Base-by-base conservation (phyloP, 139 green algal genomes). In the Coelastrella sp. region DNA sequence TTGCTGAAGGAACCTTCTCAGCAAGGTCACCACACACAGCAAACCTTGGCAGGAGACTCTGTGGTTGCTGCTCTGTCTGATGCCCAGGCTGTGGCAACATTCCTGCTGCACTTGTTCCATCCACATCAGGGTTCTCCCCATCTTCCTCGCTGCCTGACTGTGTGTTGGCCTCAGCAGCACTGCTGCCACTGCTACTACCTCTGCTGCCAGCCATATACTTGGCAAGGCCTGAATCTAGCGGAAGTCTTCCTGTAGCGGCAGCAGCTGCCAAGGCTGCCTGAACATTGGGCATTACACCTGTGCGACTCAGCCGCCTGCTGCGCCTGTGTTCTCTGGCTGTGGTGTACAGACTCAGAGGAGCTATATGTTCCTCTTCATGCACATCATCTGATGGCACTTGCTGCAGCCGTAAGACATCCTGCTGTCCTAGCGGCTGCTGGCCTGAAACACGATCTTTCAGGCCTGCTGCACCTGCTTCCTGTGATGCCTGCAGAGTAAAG, bases 281-380 rank as follows among this genome's bases (percentile, higher is more conserved):
- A 32, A 68, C 3, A 38, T 50, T 81, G 23, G 75, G 53, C 75
- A 82, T 51, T 38, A 57, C 11, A 2, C 25, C 37, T n/a, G 25
- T n/a, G 23, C 66, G 51, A 23, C 53, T 69, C 35, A 82, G 7
- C 35, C 75, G 17, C 2, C 75, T 45, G 53, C 75, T 82, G 53
- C 75, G 75, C 8, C 51, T 23, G 23, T 71, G 75, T 53, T 82
- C 53, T 8, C 75, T 25, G 1, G 40, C n/a, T 11, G 34, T 37
- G 15, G 45, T 53, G 37, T 82, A 82, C 35, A 82, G 75, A 53
- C 75, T 82, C 3, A 82, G 35, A 50, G 75, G 75, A 19, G 75
- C 75, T 35, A 82, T 17, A 32, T 82, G 75, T 53, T 82, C 75
- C 34, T 82, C 75, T 4, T 82, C 75, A 21, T 6, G 19, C 7